Conservation (phyloP, 495 filamentous ascomycete genomes). For the Chaetomium tenue region DNA sequence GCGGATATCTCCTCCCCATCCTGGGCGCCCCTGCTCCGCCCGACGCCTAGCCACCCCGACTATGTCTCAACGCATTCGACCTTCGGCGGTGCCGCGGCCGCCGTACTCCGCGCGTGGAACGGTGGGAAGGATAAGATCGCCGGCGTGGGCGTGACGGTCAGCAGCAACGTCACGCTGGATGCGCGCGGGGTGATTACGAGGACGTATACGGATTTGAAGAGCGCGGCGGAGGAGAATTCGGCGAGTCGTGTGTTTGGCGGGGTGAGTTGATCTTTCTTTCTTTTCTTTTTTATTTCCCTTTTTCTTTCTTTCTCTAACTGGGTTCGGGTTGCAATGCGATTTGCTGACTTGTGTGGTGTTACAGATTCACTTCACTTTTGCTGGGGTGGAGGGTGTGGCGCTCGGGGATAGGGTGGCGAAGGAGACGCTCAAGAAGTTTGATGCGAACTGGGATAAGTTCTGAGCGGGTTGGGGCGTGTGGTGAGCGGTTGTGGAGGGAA, state of each 20-base stretch:
- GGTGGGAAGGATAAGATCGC: slow-evolving; percentile 14
- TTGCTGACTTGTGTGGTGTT: background rate
- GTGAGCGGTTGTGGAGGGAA: background rate
- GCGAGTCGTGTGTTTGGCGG: slow-evolving; percentile 36
- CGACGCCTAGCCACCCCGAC: slow-evolving; percentile 39
- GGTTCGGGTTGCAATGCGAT: background rate
- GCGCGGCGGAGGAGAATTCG: slow-evolving; percentile 34
- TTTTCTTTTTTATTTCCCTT: background rate
- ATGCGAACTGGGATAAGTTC: slow-evolving; percentile 32
- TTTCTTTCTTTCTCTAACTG: too few species aligned
- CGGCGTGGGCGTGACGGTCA: slow-evolving; percentile 21
- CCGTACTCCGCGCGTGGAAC: slow-evolving; percentile 31
- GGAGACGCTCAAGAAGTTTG: slow-evolving; percentile 29
- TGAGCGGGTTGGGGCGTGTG: background rate
- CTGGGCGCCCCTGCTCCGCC: slow-evolving; percentile 37
- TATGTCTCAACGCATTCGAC: slow-evolving; percentile 40
- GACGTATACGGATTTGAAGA: slow-evolving; percentile 27
- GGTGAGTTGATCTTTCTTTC: too few species aligned
- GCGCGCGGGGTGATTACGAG: slow-evolving; percentile 34
- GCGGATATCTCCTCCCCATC: slow-evolving; percentile 26
- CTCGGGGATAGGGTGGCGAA: slow-evolving; percentile 29
- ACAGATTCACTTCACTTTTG: slow-evolving; percentile 38
- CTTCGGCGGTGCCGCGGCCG: slow-evolving; percentile 36
- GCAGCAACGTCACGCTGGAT: slow-evolving; percentile 37
- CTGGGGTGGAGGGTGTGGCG: slow-evolving; percentile 27